Evolutionary conservation across 306 rosid genomes (phyloP), one percentile per base, ranked within the genome.

Genomic region (Luffa acutangula): DNA sequence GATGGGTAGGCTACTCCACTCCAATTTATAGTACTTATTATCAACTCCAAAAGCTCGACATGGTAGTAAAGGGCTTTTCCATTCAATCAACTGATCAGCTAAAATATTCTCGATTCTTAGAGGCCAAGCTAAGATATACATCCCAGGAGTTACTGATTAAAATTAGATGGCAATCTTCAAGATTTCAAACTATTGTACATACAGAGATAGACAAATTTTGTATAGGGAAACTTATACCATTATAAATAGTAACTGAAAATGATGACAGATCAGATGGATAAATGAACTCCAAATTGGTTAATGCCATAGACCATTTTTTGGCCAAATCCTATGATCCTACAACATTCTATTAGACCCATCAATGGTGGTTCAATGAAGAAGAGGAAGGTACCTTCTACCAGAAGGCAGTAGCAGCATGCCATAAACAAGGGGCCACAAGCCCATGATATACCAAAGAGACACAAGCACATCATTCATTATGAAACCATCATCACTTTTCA

Each of bases 351-450:
- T 54, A 17, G 25, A 54, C 21, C 7, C 59, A 54, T 46, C 3
- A 9, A 52, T 13, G 67, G 7, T 43, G 53, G 31, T 11, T 34
- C 4, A 34, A 75, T 15, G n/a, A 59, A 41, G 13, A 34, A 64
- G 49, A 62, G 17, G 34, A 77, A 56, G 67, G 76, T 87, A 95
- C 98, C 98, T 92, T 80, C 97, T 91, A 82, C 91, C 97, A 4
- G 97, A 88, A 13, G 98, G 97, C 80, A 95, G 84, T 88, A 92
- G 80, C 79, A 92, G 84, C 97, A 89, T 89, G 87, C 87, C 78
- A 86, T 94, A 94, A 0, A 84, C 86, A 87, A 94, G 82, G 3
- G 97, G 98, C 98, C 98, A 94, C 84, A 94, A 85, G 43, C 97
- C 97, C 97, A 95, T 91, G 31, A 92, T 76, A 84, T 91, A 90